A percentile compares a stretch with the other conserved stretches of the same genome.
These are phyloP conservation scores for Penicillium atrosanguineum DNA, from an alignment of 495 filamentous ascomycete genomes.

Conservation along the genomic window DNA sequence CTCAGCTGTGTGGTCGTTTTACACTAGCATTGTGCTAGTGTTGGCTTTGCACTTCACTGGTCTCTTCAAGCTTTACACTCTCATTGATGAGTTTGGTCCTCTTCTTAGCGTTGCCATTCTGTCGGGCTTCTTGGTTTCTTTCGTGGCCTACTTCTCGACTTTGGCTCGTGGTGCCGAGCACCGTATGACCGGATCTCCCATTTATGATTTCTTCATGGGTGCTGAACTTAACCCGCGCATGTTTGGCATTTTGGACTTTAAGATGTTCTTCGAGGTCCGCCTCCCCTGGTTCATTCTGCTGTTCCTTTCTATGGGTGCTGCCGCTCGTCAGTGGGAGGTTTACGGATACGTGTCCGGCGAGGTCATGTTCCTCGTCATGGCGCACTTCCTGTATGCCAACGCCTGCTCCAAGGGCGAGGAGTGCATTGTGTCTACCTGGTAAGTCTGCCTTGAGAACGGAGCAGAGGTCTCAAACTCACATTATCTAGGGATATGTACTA, in stretches of 20 bases:
- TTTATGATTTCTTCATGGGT: conserved; percentile 99
- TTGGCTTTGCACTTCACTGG: conserved; percentile 72
- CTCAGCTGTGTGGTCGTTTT: conserved; percentile 83
- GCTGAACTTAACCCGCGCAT: conserved; percentile 94
- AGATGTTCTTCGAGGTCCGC: conserved; percentile 99
- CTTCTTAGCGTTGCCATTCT: conserved; percentile 87
- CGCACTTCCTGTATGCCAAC: conserved; percentile 94
- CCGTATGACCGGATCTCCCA: conserved; percentile 85
- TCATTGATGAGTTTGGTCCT: conserved; percentile 94
- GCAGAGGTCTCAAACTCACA: background rate
- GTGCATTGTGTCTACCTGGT: conserved; percentile 89
- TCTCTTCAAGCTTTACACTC: conserved; percentile 84
- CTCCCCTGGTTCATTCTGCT: conserved; percentile 96
- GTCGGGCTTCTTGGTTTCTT: conserved; percentile 75
- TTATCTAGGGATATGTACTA: conserved; percentile 85
- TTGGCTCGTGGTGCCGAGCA: conserved; percentile 76
- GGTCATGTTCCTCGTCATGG: conserved; percentile 83
- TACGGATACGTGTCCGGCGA: conserved; percentile 93
- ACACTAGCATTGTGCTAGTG: conserved; percentile 71
- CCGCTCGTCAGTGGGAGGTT: conserved; percentile 80
- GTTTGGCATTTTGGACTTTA: conserved; percentile 92
- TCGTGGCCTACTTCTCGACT: conserved; percentile 83
- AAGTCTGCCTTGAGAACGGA: conserved; percentile 12
- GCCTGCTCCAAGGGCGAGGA: conserved; percentile 97
- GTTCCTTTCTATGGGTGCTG: conserved; percentile 70